phyloP scores from a whole-genome alignment of 495 filamentous ascomycete genomes.

The Cetradonia linearis region DNA sequence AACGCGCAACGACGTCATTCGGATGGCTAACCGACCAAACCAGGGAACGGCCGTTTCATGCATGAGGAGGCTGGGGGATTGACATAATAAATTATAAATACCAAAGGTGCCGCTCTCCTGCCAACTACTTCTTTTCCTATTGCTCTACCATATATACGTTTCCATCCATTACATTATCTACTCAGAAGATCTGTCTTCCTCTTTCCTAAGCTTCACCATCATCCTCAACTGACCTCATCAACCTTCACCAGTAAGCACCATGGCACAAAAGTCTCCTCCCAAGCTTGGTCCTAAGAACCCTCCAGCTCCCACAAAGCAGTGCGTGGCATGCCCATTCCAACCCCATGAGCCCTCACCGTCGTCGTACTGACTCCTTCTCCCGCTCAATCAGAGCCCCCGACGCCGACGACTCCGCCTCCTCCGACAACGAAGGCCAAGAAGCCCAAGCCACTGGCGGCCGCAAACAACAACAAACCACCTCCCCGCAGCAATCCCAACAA shows the following conservation, averaged over 20 bases:
- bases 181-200: neutral
- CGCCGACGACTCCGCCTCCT: slow-evolving; percentile 17
- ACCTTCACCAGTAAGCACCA: slow-evolving; percentile 8
- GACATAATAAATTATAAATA: neutral
- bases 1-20: neutral
- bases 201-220: neutral
- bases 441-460: slow-evolving; percentile 15
- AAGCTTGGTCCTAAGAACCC: slow-evolving; percentile 19
- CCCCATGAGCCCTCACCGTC: neutral
- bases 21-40: neutral
- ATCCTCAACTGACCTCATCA: neutral
- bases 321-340: slow-evolving; percentile 2
- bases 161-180: neutral
- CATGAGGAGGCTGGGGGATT: slow-evolving; percentile 6
- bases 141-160: neutral
- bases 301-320: slow-evolving; percentile 18
- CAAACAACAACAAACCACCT: slow-evolving; percentile 15
- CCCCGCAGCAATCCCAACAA: neutral
- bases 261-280: slow-evolving; percentile 17
- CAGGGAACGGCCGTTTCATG: neutral
- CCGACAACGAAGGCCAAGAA: slow-evolving; percentile 14
- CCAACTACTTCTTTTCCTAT: neutral
- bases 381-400: slow-evolving; percentile 12
- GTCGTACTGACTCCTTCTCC: slow-evolving; percentile 8
- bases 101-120: neutral